phyloP scores from a whole-genome alignment of 2,329 filamentous ascomycete species.

The Coniochaeta hoffmannii region DNA sequence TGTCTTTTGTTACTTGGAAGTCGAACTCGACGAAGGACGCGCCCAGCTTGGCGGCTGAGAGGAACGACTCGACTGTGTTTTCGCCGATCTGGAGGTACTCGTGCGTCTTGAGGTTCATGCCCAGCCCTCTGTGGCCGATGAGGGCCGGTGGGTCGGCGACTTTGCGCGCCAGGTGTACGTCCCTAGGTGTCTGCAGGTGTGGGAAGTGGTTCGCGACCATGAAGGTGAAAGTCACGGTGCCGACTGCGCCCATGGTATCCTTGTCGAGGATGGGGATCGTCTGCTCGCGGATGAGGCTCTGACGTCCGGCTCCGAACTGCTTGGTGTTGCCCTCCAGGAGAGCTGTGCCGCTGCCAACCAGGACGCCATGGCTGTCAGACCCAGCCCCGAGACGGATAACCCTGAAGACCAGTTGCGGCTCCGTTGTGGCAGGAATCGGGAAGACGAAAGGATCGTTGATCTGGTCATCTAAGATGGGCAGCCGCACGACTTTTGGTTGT shows the following conservation, averaged over 20 bases:
- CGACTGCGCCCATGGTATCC: conserved; percentile 18
- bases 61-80: conserved; percentile 28
- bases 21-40: conserved; percentile 30
- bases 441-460: neutral
- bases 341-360: conserved; percentile 20
- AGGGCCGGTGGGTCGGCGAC: conserved; percentile 9
- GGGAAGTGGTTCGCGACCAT: conserved; percentile 15
- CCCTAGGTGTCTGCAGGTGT: neutral
- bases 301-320: conserved; percentile 18
- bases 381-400: neutral
- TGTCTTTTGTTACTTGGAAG: conserved; percentile 32
- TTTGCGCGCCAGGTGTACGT: conserved; percentile 12
- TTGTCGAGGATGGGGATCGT: conserved; percentile 24
- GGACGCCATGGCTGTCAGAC: neutral
- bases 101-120: conserved; percentile 19
- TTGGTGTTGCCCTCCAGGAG: conserved; percentile 16
- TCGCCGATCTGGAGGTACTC: conserved; percentile 28
- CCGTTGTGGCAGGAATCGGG: neutral
- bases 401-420: neutral
- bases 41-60: conserved; percentile 23
- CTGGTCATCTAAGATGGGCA: neutral
- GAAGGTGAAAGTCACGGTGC: conserved; percentile 25
- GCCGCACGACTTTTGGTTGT: neutral
- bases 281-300: conserved; percentile 24
- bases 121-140: conserved; percentile 27